phyloP scores from a whole-genome alignment of 495 filamentous ascomycete species.

The Xylaria sp. region DNA sequence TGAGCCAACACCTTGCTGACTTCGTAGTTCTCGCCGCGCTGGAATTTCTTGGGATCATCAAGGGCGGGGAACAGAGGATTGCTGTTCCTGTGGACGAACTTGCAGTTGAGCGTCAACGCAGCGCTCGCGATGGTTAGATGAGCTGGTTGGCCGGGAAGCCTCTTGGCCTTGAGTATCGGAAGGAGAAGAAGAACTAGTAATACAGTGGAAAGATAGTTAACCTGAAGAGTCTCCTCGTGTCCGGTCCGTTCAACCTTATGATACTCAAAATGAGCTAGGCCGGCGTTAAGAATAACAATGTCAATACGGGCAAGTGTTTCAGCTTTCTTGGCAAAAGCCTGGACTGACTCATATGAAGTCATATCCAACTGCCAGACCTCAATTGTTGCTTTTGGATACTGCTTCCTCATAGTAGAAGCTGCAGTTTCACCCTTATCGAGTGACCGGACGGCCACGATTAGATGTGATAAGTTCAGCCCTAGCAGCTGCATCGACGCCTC shows the following conservation, averaged over 20 bases:
- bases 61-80: slow-evolving; percentile 51
- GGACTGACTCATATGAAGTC: slow-evolving; percentile 52
- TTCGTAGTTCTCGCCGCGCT: slow-evolving; percentile 46
- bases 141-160: slow-evolving; percentile 36
- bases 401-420: slow-evolving; percentile 42
- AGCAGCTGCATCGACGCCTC: slow-evolving; percentile 58
- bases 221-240: slow-evolving; percentile 55
- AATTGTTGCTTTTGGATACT: slow-evolving; percentile 47
- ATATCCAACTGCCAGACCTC: slow-evolving; percentile 66
- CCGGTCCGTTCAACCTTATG: slow-evolving; percentile 45
- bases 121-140: slow-evolving; percentile 53
- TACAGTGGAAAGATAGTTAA: slow-evolving; percentile 57
- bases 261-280: slow-evolving; percentile 45
- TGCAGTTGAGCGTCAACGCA: slow-evolving; percentile 40
- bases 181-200: slow-evolving; percentile 58
- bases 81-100: slow-evolving; percentile 41
- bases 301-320: slow-evolving; percentile 52
- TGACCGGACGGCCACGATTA: slow-evolving; percentile 65
- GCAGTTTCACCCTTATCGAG: slow-evolving; percentile 54
- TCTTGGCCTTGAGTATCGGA: slow-evolving; percentile 53
- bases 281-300: slow-evolving; percentile 62
- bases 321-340: slow-evolving; percentile 50
- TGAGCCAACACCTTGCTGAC: slow-evolving; percentile 51
- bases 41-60: slow-evolving; percentile 46
- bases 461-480: slow-evolving; percentile 48